These are phyloP conservation scores for Mycena maculata DNA, from an alignment of 768 basidiomycete species.

Conservation along the genomic window DNA sequence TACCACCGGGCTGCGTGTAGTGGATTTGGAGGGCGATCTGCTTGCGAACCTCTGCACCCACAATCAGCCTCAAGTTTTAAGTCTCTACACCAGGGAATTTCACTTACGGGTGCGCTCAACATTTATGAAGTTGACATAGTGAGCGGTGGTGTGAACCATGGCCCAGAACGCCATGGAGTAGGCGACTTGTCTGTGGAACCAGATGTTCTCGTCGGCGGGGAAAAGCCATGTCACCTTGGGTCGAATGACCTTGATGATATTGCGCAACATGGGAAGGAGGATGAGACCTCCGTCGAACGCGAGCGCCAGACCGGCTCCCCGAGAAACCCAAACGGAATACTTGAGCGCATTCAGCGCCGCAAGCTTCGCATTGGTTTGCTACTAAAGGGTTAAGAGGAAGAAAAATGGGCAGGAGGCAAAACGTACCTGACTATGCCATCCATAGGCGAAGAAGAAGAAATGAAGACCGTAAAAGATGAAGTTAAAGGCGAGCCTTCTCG, in stretches of 20 bases:
- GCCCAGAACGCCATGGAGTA: slow-evolving; percentile 95
- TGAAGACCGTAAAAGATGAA: slow-evolving; percentile 86
- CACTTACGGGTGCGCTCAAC: slow-evolving; percentile 83
- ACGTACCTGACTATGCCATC: slow-evolving; percentile 88
- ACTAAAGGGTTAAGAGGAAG: slow-evolving; percentile 20
- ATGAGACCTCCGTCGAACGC: slow-evolving; percentile 90
- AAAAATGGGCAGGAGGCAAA: slow-evolving; percentile 2
- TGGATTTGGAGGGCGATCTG: slow-evolving; percentile 86
- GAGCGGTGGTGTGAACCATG: slow-evolving; percentile 92
- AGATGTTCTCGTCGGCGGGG: slow-evolving; percentile 94
- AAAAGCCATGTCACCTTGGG: slow-evolving; percentile 85
- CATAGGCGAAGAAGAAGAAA: slow-evolving; percentile 78
- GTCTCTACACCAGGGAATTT: background rate
- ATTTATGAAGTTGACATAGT: slow-evolving; percentile 94
- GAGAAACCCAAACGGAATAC: slow-evolving; percentile 90
- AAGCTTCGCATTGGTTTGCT: slow-evolving; percentile 73
- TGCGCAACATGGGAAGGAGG: slow-evolving; percentile 90
- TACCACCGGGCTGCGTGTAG: slow-evolving; percentile 89
- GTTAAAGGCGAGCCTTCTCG: slow-evolving; percentile 77
- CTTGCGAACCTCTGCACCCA: slow-evolving; percentile 76
- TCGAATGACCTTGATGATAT: slow-evolving; percentile 85
- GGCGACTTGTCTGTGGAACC: slow-evolving; percentile 96
- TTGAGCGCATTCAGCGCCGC: slow-evolving; percentile 81
- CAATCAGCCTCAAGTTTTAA: background rate
- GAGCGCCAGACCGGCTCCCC: slow-evolving; percentile 91